Percentiles rank a stretch among this genome's conserved stretches.
These are phyloP conservation scores for Malania oleifera DNA, from an alignment of 164 flowering plant species.

Conservation along the genomic window DNA sequence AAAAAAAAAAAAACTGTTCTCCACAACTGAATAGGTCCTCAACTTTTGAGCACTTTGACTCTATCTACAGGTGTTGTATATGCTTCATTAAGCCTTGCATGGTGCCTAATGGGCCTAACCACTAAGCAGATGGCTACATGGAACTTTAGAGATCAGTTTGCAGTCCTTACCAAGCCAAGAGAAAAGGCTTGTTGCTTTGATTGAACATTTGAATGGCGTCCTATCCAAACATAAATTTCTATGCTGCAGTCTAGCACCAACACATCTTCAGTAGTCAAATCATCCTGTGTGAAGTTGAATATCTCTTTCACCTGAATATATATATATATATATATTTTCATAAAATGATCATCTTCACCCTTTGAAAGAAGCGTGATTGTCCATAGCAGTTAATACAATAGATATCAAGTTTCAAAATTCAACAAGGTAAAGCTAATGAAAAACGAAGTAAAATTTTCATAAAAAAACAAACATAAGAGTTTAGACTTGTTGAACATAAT, in stretches of 20 bases:
- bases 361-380: too few species aligned
- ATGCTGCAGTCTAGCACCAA: slow-evolving; percentile 57
- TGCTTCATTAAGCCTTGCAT: background rate
- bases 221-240: slow-evolving; percentile 76
- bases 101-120: background rate
- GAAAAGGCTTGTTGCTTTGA: slow-evolving; percentile 42
- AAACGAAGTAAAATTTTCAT: too few species aligned
- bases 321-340: background rate
- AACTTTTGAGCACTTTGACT: too few species aligned
- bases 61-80: background rate
- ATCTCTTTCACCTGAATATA: slow-evolving; percentile 67
- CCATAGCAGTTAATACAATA: too few species aligned
- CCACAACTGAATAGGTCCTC: too few species aligned
- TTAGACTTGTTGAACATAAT: too few species aligned
- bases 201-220: slow-evolving; percentile 39
- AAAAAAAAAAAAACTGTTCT: too few species aligned
- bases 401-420: too few species aligned
- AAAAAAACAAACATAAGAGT: too few species aligned
- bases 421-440: too few species aligned
- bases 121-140: background rate
- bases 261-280: slow-evolving; percentile 77
- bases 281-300: slow-evolving; percentile 77
- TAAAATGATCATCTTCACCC: too few species aligned
- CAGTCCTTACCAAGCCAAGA: slow-evolving; percentile 45
- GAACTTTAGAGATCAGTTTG: slow-evolving; percentile 1